Conservation (phyloP, 228 moss, liverwort and hornwort species). For the Sphagnum fallax region DNA sequence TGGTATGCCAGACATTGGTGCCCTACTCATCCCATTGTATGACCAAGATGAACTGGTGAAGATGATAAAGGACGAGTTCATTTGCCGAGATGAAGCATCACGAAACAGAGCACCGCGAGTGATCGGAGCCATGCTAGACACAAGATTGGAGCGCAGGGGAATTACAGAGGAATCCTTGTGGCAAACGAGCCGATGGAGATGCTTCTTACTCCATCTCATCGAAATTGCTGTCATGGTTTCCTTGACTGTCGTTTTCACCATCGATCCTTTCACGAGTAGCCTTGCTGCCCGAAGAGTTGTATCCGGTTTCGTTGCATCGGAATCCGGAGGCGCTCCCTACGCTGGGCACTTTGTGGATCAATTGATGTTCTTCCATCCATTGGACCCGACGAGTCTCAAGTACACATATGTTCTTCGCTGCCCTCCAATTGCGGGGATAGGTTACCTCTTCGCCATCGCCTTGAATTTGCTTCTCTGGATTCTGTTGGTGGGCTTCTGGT, state of each 20-base stretch:
- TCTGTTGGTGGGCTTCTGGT: neutral
- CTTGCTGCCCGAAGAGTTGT: slow-evolving; percentile 7
- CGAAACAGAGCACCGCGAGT: neutral
- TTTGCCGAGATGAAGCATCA: neutral
- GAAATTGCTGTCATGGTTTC: slow-evolving; percentile 7
- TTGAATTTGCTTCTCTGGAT: neutral
- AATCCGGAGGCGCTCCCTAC: neutral
- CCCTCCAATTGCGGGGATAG: neutral
- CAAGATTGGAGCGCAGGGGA: neutral
- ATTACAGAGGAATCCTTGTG: neutral
- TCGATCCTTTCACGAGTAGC: slow-evolving; percentile 8
- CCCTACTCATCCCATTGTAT: neutral
- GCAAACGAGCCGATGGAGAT: slow-evolving; percentile 8
- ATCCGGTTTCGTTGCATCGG: neutral
- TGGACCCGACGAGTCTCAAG: neutral
- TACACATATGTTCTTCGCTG: neutral
- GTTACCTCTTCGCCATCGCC: neutral
- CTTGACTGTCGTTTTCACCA: slow-evolving; percentile 2
- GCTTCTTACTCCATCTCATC: slow-evolving; percentile 7
- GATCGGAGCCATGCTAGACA: neutral
- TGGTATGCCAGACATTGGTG: neutral
- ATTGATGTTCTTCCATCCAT: neutral
- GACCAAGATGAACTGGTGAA: neutral
- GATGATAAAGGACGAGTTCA: slow-evolving; percentile 1
- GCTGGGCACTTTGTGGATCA: neutral